Percentiles rank a stretch among this genome's conserved stretches.
phyloP scores from a whole-genome alignment of 2,329 filamentous ascomycete genomes.

The Fusarium virguliforme region DNA sequence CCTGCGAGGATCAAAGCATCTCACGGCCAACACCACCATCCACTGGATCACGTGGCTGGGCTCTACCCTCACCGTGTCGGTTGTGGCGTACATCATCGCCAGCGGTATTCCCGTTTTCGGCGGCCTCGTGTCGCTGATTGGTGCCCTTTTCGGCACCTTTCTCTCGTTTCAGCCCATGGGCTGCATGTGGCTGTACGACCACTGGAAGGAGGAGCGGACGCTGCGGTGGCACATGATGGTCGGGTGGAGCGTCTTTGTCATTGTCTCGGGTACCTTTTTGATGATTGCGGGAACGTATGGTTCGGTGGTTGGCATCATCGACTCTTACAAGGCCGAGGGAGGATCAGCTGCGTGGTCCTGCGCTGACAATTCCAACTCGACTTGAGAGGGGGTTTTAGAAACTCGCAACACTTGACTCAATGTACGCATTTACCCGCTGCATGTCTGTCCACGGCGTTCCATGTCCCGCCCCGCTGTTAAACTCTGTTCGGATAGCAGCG shows the following conservation, averaged over 20 bases:
- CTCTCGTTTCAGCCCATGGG: slow-evolving; percentile 50
- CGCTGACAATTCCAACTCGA: slow-evolving; percentile 59
- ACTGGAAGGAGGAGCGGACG: slow-evolving; percentile 34
- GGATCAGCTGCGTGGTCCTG: slow-evolving; percentile 61
- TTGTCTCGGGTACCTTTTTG: slow-evolving; percentile 53
- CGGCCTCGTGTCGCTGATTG: slow-evolving; percentile 47
- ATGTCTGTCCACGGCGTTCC: background rate
- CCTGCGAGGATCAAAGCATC: slow-evolving; percentile 50
- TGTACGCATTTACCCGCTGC: slow-evolving; percentile 4
- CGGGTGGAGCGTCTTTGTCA: slow-evolving; percentile 21
- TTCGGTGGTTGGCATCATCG: slow-evolving; percentile 55
- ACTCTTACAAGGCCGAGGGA: slow-evolving; percentile 54
- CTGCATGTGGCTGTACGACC: slow-evolving; percentile 50
- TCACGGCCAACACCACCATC: slow-evolving; percentile 46
- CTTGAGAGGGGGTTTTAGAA: background rate
- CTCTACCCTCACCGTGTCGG: slow-evolving; percentile 43
- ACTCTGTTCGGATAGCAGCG: slow-evolving; percentile 11
- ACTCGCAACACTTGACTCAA: slow-evolving; percentile 1
- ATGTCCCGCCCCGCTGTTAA: background rate
- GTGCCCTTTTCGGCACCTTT: slow-evolving; percentile 48
- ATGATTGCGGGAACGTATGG: slow-evolving; percentile 63
- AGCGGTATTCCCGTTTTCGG: slow-evolving; percentile 45
- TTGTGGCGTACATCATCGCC: slow-evolving; percentile 49
- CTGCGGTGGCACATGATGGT: slow-evolving; percentile 12
- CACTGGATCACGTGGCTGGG: slow-evolving; percentile 54